A percentile compares a stretch with the other conserved stretches of the same genome.
phyloP scores from a whole-genome alignment of 768 basidiomycete genomes.

The Cantharellus anzutake region DNA sequence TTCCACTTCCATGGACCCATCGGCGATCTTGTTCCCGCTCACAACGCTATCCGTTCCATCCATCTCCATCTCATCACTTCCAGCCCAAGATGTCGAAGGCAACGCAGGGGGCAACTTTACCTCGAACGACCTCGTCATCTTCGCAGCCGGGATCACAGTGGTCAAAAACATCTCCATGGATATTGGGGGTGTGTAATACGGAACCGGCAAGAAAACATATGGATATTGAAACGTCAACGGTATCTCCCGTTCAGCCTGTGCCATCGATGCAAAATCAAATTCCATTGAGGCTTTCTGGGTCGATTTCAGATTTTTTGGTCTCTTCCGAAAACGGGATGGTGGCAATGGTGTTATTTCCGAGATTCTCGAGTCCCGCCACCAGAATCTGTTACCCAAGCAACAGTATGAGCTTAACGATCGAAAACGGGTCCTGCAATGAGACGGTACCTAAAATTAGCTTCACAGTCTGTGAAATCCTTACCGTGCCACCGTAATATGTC shows the following conservation, averaged over 20 bases:
- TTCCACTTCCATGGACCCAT: conserved; percentile 8
- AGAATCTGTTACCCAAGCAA: conserved; percentile 31
- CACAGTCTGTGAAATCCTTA: conserved; percentile 65
- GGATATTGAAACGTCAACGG: conserved; percentile 41
- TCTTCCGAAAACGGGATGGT: conserved; percentile 18
- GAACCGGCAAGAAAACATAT: conserved; percentile 45
- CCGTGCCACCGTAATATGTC: conserved; percentile 78
- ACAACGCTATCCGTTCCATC: not conserved
- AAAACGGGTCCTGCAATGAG: not conserved
- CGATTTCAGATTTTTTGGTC: no score
- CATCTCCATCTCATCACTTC: not conserved
- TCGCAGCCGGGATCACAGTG: conserved; percentile 25
- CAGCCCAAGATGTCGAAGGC: not conserved
- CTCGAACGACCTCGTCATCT: conserved; percentile 4
- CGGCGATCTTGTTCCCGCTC: not conserved
- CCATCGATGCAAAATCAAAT: no score
- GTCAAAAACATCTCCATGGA: conserved; percentile 28
- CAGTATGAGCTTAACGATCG: not conserved
- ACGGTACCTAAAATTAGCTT: conserved; percentile 55
- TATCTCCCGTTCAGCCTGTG: no score
- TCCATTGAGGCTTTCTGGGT: no score
- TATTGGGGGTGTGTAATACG: conserved; percentile 44
- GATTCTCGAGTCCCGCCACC: conserved; percentile 74
- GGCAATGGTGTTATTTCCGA: conserved; percentile 42
- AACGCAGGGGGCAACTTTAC: not conserved